A percentile compares a stretch with the other conserved stretches of the same genome.
Evolutionary conservation across 2,329 filamentous ascomycete genomes (phyloP).

Genomic region (Magnaporthales sp.): DNA sequence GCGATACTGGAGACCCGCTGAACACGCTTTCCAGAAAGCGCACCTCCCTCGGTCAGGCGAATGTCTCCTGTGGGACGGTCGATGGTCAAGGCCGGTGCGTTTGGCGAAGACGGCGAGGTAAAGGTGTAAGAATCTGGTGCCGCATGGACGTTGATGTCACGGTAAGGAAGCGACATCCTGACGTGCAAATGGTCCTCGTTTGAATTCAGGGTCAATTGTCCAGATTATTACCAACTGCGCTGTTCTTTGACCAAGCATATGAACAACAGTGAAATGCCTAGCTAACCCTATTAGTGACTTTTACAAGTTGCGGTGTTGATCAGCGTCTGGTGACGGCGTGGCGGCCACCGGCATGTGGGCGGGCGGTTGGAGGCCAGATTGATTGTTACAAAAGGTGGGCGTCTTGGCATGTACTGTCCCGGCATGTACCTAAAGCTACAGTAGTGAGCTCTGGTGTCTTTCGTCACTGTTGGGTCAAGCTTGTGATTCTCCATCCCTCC

Average conservation of each 20-base stretch:
- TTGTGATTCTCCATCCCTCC: constrained; percentile 2
- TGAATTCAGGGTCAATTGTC: background rate
- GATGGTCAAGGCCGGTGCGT: constrained; percentile 78
- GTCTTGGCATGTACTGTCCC: background rate
- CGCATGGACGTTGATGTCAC: constrained; percentile 95
- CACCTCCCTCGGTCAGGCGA: constrained; percentile 70
- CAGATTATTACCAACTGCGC: background rate
- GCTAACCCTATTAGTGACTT: background rate
- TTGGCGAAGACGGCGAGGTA: constrained; percentile 86
- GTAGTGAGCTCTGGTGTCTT: background rate
- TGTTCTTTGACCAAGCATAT: background rate
- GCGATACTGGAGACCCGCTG: constrained; percentile 80
- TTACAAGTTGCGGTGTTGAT: background rate
- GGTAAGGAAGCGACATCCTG: constrained; percentile 56
- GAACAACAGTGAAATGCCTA: background rate
- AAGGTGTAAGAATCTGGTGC: constrained; percentile 92
- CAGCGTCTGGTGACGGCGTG: background rate
- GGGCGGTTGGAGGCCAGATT: constrained; percentile 1
- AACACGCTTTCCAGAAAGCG: constrained; percentile 64
- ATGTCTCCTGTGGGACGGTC: constrained; percentile 90
- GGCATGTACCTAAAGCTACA: background rate
- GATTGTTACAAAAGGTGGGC: background rate
- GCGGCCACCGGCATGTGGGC: background rate
- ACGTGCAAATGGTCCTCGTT: background rate
- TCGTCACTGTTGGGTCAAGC: background rate